Evolutionary conservation across 331 rosid genomes (phyloP), one percentile per base, ranked within the genome.

Genomic region (Acacia concinna): DNA sequence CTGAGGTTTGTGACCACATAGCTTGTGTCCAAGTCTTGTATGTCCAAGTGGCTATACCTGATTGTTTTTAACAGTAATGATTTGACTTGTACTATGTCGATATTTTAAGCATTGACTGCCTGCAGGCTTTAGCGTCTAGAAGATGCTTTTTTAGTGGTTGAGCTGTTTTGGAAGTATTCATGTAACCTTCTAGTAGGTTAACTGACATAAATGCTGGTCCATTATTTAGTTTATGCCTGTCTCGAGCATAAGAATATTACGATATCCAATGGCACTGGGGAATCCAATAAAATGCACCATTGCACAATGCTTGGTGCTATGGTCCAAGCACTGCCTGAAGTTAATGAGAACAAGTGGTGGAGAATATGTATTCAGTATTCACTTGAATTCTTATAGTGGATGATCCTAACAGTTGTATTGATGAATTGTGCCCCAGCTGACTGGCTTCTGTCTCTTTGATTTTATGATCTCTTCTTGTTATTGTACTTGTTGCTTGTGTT

Each of bases 1-100:
- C 97, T 52, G 96, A 95, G 99, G 99, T 93, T 81, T 59, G 92
- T 84, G 35, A 23, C 73, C 69, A 49, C 68, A 75, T 67, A 47
- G 44, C 35, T 69, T 72, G 60, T 44, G 69, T 73, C 69, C 63
- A 23, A 38, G 62, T 75, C 76, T 85, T 68, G 70, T 52, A 78
- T 72, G 68, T 67, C 79, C 71, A 74, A 41, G 59, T 32, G 51
- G 51, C 37, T 15, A 70, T 70, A 28, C 28, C 72, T 78, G 59
- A 31, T 56, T 28, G 30, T 40, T 34, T 38, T 41, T 4, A n/a
- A 34, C 25, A 18, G 44, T 65, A 75, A 71, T 75, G 57, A 4
- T 56, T 70, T 74, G 56, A 56, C 63, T 37, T 59, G 49, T 44
- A n/a, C 63, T 37, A n/a, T 27, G 71, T 32, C 62, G 65, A 78